These are phyloP conservation scores for Pseudocercospora fijiensis DNA, from an alignment of 2,329 filamentous ascomycete genomes.

Conservation along the genomic window DNA sequence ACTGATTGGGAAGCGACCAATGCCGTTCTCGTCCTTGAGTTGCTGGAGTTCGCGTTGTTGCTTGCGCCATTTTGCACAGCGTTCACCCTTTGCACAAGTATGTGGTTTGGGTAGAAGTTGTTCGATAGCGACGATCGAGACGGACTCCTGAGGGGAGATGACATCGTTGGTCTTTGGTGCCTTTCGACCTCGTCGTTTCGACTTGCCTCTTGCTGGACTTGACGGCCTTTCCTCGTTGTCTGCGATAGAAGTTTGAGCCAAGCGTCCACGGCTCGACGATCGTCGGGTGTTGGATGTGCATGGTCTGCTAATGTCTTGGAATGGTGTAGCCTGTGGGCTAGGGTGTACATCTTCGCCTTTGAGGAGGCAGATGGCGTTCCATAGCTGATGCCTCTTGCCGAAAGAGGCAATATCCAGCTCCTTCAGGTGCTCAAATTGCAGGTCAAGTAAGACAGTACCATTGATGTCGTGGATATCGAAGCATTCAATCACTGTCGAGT, in stretches of 20 bases:
- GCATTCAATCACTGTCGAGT: conserved; percentile 72
- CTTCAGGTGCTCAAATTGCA: conserved; percentile 85
- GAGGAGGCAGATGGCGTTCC: conserved; percentile 74
- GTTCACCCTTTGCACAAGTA: conserved; percentile 80
- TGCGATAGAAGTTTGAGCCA: conserved; percentile 27
- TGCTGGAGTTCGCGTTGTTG: conserved; percentile 75
- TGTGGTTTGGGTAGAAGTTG: conserved; percentile 83
- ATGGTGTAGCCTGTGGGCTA: conserved; percentile 48
- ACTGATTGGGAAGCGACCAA: conserved; percentile 57
- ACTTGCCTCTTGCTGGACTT: conserved; percentile 34
- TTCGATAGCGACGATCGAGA: conserved; percentile 90
- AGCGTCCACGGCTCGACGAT: conserved; percentile 28
- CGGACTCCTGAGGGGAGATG: conserved; percentile 76
- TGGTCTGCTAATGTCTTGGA: conserved; percentile 49
- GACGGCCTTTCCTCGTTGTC: conserved; percentile 35
- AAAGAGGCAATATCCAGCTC: conserved; percentile 80
- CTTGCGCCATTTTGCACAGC: conserved; percentile 77
- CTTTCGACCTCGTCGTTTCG: conserved; percentile 44
- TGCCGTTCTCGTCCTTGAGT: conserved; percentile 67
- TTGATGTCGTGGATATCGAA: conserved; percentile 93
- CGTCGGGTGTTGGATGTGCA: conserved; percentile 39
- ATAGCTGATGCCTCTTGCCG: conserved; percentile 74
- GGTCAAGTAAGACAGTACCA: conserved; percentile 79
- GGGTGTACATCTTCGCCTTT: conserved; percentile 48
- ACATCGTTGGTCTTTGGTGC: conserved; percentile 56